Evolutionary conservation across 345 rosid species (phyloP).

Genomic region (Eutrema yunnanense): DNA sequence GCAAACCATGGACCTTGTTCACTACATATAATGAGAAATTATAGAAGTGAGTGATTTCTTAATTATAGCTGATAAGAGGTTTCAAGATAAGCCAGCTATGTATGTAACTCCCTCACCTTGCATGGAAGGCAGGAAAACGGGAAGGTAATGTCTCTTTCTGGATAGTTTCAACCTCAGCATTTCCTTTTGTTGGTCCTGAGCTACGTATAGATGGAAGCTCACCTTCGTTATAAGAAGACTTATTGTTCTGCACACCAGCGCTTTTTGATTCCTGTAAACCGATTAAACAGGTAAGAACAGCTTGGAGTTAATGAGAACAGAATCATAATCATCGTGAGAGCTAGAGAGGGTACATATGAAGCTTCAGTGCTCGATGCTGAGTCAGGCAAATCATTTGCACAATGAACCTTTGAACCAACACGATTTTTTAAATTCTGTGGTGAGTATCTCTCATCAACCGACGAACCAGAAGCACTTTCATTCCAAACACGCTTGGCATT

Average conservation of each 20-base stretch:
- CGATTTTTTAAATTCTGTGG: conserved; percentile 36
- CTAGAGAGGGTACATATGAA: conserved; percentile 15
- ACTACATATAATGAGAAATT: conserved; percentile 29
- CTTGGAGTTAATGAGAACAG: conserved; percentile 1
- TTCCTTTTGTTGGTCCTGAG: conserved; percentile 25
- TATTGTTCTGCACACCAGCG: conserved; percentile 22
- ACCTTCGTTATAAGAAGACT: conserved; percentile 28
- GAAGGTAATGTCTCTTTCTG: conserved; percentile 37
- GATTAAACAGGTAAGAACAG: background rate
- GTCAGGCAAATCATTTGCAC: conserved; percentile 41
- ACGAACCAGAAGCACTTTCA: conserved; percentile 34
- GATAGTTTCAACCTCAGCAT: conserved; percentile 10
- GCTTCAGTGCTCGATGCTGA: conserved; percentile 47
- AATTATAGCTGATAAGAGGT: background rate
- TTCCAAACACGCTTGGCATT: conserved; percentile 19
- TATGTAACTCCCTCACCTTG: conserved; percentile 45
- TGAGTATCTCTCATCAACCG: conserved; percentile 40
- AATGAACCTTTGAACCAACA: conserved; percentile 16
- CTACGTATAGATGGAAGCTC: conserved; percentile 14
- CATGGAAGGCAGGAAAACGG: conserved; percentile 70
- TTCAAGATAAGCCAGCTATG: background rate
- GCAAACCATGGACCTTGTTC: conserved; percentile 88
- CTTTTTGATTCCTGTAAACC: conserved; percentile 35
- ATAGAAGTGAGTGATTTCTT: background rate
- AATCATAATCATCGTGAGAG: conserved; percentile 19